Evolutionary conservation across 2,329 filamentous ascomycete genomes (phyloP), one percentile per base, ranked within the genome.

Genomic region (Exophiala bonariae): DNA sequence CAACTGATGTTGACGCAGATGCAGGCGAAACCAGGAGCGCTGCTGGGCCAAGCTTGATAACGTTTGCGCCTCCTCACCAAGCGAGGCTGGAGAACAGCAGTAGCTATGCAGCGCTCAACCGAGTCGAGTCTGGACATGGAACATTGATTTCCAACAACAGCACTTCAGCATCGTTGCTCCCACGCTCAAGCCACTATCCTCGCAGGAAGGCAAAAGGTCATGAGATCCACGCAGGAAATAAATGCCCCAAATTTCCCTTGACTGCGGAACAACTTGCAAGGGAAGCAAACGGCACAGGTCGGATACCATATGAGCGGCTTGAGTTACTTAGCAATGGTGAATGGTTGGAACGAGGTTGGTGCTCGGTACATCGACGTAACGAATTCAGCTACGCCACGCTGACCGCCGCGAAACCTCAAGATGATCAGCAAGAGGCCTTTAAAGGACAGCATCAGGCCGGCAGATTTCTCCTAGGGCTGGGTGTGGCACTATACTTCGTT

Each of bases 341-440:
- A 14, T 52, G 41, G 45, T 34, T 52, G 8, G 50, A 52, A 46
- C 49, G 45, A 38, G 50, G 41, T n/a, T 52, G 46, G 45, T 52
- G 50, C 28, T 43, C 39, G 28, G 36, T 49, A 17, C 50, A 52
- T 37, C 5, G 43, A 9, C 28, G 46, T 13, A 42, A 35, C 22
- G 50, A 52, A 31, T 52, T 46, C 46, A 52, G 50, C 37, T 41
- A 49, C 37, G 38, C 48, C n/a, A 32, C 22, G n/a, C 28, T 52
- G 22, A 26, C 23, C 23, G 38, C 33, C 14, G 18, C 22, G 30
- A 37, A 38, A 20, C 30, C 26, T 28, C 23, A 23, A 11, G 20
- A 20, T 20, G 32, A 44, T 26, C 17, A 19, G 18, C 11, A 34
- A 32, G 39, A 19, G 22, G 16, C 31, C 22, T 16, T 47, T 11